phyloP scores from a whole-genome alignment of 495 filamentous ascomycete genomes.

The Cercophora scortea region DNA sequence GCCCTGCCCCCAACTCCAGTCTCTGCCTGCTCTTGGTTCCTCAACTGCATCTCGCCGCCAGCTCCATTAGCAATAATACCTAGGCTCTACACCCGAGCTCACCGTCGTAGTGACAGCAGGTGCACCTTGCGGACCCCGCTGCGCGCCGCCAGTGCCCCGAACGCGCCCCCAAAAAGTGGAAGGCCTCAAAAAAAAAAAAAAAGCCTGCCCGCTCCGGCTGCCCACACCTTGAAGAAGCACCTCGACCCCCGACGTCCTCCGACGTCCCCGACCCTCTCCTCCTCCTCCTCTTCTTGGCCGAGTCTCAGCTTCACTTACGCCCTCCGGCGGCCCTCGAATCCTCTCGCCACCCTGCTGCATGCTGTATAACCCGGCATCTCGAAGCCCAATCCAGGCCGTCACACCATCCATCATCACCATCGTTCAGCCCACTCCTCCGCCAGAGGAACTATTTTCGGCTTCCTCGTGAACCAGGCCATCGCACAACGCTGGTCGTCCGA shows the following conservation, averaged over 20 bases:
- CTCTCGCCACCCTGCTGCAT: background rate
- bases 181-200: background rate
- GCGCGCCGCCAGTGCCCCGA: background rate
- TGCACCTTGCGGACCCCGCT: background rate
- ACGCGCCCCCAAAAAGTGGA: background rate
- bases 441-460: background rate
- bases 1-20: background rate
- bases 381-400: too few relatives aligned
- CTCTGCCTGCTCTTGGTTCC: conserved; percentile 8
- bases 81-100: conserved; percentile 13
- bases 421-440: background rate
- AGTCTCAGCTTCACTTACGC: background rate
- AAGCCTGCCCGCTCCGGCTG: background rate
- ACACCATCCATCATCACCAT: background rate
- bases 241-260: background rate
- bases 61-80: too few relatives aligned
- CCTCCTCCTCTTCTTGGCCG: background rate
- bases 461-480: background rate
- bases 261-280: background rate
- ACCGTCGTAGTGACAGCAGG: conserved; percentile 6
- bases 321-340: background rate
- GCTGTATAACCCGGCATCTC: background rate
- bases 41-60: conserved; percentile 4
- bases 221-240: background rate
- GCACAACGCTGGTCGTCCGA: background rate